Conservation (phyloP, 805 yeast species). For the Candida nemodendra region DNA sequence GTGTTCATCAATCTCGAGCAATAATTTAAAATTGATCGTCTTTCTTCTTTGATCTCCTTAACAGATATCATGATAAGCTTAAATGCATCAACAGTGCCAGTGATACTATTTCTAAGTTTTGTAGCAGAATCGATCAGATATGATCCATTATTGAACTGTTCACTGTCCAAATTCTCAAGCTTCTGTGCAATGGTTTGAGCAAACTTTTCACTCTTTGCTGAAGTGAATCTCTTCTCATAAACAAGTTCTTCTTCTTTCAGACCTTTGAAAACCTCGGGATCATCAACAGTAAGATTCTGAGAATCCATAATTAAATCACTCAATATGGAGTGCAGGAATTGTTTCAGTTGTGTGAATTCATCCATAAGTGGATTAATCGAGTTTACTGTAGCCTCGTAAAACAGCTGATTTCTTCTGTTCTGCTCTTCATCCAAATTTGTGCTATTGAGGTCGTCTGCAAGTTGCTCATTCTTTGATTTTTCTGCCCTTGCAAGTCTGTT, state of each 20-base stretch:
- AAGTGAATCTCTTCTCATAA: conserved; percentile 38
- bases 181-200: conserved; percentile 47
- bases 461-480: conserved; percentile 19
- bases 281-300: conserved; percentile 67
- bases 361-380: conserved; percentile 46
- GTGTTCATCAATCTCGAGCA: conserved; percentile 78
- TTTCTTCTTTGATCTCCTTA: conserved; percentile 63
- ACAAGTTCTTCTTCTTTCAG: conserved; percentile 54
- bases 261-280: conserved; percentile 71
- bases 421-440: conserved; percentile 16
- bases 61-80: conserved; percentile 41
- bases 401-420: conserved; percentile 23
- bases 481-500: conserved; percentile 23
- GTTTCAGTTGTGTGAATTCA: conserved; percentile 77
- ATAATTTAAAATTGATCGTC: conserved; percentile 67
- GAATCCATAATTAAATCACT: conserved; percentile 61
- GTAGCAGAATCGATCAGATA: conserved; percentile 27
- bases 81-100: conserved; percentile 35
- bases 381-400: conserved; percentile 35
- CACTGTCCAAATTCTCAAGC: conserved; percentile 37
- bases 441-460: conserved; percentile 25
- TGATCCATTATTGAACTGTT: conserved; percentile 36
- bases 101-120: conserved; percentile 38
- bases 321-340: conserved; percentile 61
- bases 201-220: conserved; percentile 46